Base-by-base conservation (phyloP, 2,329 filamentous ascomycete species). In the Aspergillus ochraceus region DNA sequence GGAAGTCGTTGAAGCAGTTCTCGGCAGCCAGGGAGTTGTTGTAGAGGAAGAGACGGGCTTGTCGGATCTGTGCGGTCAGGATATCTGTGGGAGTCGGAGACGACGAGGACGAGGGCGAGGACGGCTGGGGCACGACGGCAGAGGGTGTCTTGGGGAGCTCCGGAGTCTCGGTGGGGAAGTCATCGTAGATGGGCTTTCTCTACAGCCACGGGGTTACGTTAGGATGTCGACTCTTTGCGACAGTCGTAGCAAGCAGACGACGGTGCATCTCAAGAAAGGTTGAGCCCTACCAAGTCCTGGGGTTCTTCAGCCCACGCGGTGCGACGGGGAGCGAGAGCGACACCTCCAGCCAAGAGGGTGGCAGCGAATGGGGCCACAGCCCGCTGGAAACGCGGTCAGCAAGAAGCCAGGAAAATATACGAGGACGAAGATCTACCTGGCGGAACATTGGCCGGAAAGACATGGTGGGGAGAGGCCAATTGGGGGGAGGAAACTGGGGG, bases 1-100 rank as follows among this genome's bases (percentile, higher is more conserved):
- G 88, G 68, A 89, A 84, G 68, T 83, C 77, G 83, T 99, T 97
- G 79, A 97, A 85, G 71, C 87, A 85, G 76, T 92, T 88, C 81
- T 98, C 94, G 70, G 89, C 86, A 57, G 83, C 78, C 58, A 88
- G 86, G 60, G 90, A 89, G 72, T 93, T 87, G 55, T 83, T 77
- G 82, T 98, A 90, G 49, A 97, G 82, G 74, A 90, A 90, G 63
- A 97, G 82, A 61, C 95, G 92, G 60, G 85, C 90, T 68, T 84
- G 85, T 70, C 91, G 88, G 72, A 99, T 89, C 74, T 97, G 88
- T 36, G 83, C 84, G 60, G 95, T 92, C 42, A 99, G 86, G 53
- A 92, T 89, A 78, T 97, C 93, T 65, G 95, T 98, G 14, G 92
- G 92, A 22, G 92, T 92, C 14, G 91, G 91, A 63, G 75, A 76